Evolutionary conservation across 225 moss, liverwort and hornwort genomes (phyloP), one percentile per base, ranked within the genome.

Genomic region (Polytrichum commune): DNA sequence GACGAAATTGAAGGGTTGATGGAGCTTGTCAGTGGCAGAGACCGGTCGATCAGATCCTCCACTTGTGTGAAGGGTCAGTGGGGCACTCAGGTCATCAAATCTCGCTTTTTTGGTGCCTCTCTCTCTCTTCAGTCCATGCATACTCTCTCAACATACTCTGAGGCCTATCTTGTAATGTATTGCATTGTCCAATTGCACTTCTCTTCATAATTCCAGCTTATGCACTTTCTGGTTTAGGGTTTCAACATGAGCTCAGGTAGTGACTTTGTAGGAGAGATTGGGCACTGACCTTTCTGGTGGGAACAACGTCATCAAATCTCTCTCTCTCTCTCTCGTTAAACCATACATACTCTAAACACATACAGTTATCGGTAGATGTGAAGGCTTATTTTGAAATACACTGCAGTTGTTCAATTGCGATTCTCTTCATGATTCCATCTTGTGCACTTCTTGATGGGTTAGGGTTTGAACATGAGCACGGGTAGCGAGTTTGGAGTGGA

Each of bases 61-160:
- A 35, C 76, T 58, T 91, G 88, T 77, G 76, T 73, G 74, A 81
- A 76, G 74, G 86, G 91, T 63, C 88, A 88, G 73, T 88, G 91
- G 91, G 91, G 88, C 69, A 88, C 91, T 33, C 91, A 91, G 88
- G 85, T 90, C 28, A 2, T 90, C 9, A 46, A 69, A 46, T 29
- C 58, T 19, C 33, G 64, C 65, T 72, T 18, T 33, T 2, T 27
- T 26, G 38, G 18, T 29, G 22, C 57, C 18, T 19, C 22, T 55
- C 55, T 19, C 25, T 46, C 35, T 27, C 23, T 2, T 18, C 18
- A 23, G 8, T 0, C 55, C 19, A 18, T 23, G 26, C 55, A 9
- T 70, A 27, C 55, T 70, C 19, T 32, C 29, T 13, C 19, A 18
- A 24, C 30, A 20, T 3, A 35, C 69, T 24, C 32, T 23, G 35